phyloP scores from a whole-genome alignment of 2,329 filamentous ascomycete species.

The Cladosporium sp. region DNA sequence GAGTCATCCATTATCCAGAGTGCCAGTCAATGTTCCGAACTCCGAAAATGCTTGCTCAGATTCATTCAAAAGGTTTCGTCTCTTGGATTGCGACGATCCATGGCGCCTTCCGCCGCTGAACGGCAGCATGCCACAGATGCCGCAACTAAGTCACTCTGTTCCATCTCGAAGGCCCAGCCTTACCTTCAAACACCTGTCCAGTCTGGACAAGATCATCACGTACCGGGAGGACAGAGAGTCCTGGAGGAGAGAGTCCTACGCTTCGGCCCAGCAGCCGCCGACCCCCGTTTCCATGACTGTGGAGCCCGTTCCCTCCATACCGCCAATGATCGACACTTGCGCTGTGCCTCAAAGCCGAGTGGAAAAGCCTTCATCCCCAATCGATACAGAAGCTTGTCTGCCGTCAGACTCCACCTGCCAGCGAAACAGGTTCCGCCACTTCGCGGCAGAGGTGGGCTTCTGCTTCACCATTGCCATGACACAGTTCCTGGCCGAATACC shows the following conservation, averaged over 20 bases:
- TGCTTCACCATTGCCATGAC: conserved; percentile 32
- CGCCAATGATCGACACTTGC: background rate
- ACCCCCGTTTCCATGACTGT: background rate
- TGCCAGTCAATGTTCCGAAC: background rate
- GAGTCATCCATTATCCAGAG: conserved; percentile 11
- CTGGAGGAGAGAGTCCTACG: conserved; percentile 6
- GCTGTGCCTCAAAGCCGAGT: background rate
- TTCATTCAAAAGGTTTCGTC: background rate
- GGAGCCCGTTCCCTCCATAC: background rate
- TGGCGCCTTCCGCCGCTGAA: conserved; percentile 18
- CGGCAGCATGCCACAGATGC: conserved; percentile 4
- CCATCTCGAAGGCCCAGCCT: conserved; percentile 17
- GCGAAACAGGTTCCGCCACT: conserved; percentile 23
- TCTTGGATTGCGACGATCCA: conserved; percentile 10
- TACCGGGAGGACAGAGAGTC: conserved; percentile 26
- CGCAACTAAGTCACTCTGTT: background rate
- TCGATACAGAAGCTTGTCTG: background rate
- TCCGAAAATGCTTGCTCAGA: background rate
- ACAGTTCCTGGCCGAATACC: conserved; percentile 32
- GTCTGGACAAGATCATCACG: conserved; percentile 27
- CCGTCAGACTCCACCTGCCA: background rate
- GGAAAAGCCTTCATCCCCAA: background rate
- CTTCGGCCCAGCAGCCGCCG: background rate
- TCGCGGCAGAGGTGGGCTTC: conserved; percentile 29
- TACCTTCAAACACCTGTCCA: conserved; percentile 22